A percentile compares a stretch with the other conserved stretches of the same genome.
These are phyloP conservation scores for Hippophae tibetana DNA, from an alignment of 306 rosid species.

Conservation along the genomic window DNA sequence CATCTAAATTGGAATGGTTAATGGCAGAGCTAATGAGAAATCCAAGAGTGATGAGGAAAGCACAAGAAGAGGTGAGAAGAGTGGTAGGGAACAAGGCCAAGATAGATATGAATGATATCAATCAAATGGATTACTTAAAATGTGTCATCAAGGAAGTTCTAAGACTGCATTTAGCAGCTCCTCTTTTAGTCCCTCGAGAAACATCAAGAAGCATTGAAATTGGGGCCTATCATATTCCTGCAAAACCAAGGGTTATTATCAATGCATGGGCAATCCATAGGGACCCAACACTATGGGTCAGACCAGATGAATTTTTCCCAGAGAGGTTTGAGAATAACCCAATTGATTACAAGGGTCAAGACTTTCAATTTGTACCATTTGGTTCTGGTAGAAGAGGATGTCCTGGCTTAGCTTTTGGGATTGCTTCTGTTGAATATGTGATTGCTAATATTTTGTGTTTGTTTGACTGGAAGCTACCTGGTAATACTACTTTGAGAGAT, in stretches of 20 bases:
- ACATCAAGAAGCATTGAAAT: slow-evolving; percentile 16
- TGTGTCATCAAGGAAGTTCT: slow-evolving; percentile 32
- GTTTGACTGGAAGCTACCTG: slow-evolving; percentile 36
- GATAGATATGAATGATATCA: slow-evolving; percentile 22
- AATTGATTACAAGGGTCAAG: slow-evolving; percentile 21
- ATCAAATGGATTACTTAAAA: slow-evolving; percentile 34
- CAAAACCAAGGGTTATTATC: slow-evolving; percentile 25
- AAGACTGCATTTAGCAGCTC: slow-evolving; percentile 30
- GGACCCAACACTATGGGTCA: slow-evolving; percentile 28
- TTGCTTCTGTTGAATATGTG: slow-evolving; percentile 9
- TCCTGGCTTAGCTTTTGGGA: slow-evolving; percentile 14
- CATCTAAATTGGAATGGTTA: slow-evolving; percentile 11
- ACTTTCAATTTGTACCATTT: slow-evolving; percentile 18
- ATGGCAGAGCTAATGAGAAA: slow-evolving; percentile 19
- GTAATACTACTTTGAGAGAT: neutral
- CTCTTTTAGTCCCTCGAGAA: slow-evolving; percentile 33
- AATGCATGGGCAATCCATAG: slow-evolving; percentile 48
- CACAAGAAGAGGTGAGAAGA: slow-evolving; percentile 13
- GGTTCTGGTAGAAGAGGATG: slow-evolving; percentile 30
- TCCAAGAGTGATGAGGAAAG: slow-evolving; percentile 11
- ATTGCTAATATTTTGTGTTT: slow-evolving; percentile 30
- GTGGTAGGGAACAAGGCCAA: slow-evolving; percentile 23
- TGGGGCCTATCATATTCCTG: slow-evolving; percentile 33
- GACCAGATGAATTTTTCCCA: slow-evolving; percentile 24
- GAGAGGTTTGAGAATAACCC: slow-evolving; percentile 31